These are phyloP conservation scores for Thelephora ganbajun DNA, from an alignment of 768 basidiomycete species.

Conservation along the genomic window DNA sequence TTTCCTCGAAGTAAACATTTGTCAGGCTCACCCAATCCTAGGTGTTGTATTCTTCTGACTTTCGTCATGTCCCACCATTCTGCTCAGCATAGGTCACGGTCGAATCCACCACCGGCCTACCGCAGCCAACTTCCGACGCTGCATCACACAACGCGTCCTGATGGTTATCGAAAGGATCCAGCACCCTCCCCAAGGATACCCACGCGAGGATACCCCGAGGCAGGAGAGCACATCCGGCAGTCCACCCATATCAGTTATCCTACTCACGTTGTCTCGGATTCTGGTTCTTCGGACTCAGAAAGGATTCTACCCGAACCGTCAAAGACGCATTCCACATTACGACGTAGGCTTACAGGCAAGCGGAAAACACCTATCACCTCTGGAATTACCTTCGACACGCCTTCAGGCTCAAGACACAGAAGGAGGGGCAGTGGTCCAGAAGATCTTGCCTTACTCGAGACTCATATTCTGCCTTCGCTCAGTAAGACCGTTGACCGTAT, in stretches of 20 bases:
- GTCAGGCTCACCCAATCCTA: too few species aligned
- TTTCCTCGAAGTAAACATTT: too few species aligned
- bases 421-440: constrained; percentile 28
- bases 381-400: not conserved
- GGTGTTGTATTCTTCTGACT: too few species aligned
- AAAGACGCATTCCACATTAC: not conserved
- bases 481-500: constrained; percentile 63
- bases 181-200: too few species aligned
- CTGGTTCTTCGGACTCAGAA: constrained; percentile 4
- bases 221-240: too few species aligned
- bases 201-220: too few species aligned
- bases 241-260: constrained; percentile 1
- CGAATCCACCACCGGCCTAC: too few species aligned
- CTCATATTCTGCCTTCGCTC: constrained; percentile 53
- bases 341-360: constrained; percentile 4
- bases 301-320: not conserved
- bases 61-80: too few species aligned
- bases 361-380: not conserved
- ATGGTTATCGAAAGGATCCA: too few species aligned
- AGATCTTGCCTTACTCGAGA: constrained; percentile 47
- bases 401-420: not conserved
- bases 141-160: too few species aligned
- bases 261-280: constrained; percentile 2
- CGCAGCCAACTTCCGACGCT: too few species aligned
- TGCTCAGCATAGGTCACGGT: too few species aligned